phyloP scores from a whole-genome alignment of 345 rosid species.

The Salix purpurea region DNA sequence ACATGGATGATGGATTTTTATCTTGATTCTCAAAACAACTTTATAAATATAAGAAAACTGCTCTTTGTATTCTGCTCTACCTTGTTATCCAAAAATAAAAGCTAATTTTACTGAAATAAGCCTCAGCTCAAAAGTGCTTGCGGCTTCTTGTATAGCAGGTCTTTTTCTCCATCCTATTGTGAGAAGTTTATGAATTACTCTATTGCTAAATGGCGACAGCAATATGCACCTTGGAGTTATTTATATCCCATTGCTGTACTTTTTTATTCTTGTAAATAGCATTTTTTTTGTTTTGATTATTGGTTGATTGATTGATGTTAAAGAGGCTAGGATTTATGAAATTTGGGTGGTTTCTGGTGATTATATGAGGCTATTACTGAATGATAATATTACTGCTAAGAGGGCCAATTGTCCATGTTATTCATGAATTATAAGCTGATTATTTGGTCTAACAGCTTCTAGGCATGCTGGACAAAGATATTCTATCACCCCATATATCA shows the following conservation, averaged over 20 bases:
- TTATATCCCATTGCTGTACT: not conserved
- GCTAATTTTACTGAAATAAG: not conserved
- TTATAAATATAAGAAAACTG: not conserved
- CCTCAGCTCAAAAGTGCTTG: not conserved
- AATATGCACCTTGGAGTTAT: not conserved
- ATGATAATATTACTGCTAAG: not conserved
- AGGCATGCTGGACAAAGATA: slow-evolving; percentile 46
- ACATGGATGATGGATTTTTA: not conserved
- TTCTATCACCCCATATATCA: slow-evolving; percentile 72
- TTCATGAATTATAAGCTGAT: not conserved
- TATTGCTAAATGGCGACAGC: not conserved
- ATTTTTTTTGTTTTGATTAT: not conserved
- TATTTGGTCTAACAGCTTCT: slow-evolving; percentile 40
- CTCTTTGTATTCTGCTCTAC: not conserved
- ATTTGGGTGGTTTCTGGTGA: slow-evolving; percentile 2
- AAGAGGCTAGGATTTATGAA: not conserved
- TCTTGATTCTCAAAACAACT: not conserved
- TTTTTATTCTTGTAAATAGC: not conserved
- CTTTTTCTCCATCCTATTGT: not conserved
- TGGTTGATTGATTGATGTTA: not conserved
- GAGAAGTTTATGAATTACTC: not conserved
- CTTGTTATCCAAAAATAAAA: not conserved
- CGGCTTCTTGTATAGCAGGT: not conserved
- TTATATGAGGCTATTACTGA: not conserved
- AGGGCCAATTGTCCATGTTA: not conserved